phyloP scores from a whole-genome alignment of 768 basidiomycete species.

The Neoboletus subvelutipes region DNA sequence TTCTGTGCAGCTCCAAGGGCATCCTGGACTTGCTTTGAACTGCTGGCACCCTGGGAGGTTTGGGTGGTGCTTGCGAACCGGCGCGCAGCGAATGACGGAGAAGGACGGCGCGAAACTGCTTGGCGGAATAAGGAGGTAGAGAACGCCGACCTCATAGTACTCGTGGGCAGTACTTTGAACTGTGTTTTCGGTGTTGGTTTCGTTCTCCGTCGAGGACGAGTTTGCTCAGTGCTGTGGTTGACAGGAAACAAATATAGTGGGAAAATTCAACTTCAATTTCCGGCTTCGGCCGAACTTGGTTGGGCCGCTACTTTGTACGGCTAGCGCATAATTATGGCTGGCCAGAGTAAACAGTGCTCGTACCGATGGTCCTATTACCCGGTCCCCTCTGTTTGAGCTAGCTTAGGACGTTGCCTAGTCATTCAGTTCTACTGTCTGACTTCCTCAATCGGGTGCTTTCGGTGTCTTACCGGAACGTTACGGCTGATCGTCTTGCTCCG shows the following conservation, averaged over 20 bases:
- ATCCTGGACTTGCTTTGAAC: slow-evolving; percentile 71
- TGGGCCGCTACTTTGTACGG: no score
- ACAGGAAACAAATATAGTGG: background rate
- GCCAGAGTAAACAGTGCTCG: no score
- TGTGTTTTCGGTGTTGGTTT: slow-evolving; percentile 1
- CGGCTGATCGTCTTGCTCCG: no score
- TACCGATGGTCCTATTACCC: no score
- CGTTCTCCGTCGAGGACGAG: slow-evolving; percentile 5
- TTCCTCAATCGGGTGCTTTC: no score
- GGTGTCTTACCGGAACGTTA: no score
- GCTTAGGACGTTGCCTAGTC: no score
- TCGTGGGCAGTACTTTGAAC: slow-evolving; percentile 1
- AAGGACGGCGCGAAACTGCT: slow-evolving; percentile 13
- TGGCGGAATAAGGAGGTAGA: slow-evolving; percentile 28
- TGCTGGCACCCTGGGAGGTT: slow-evolving; percentile 39
- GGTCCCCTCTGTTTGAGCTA: no score
- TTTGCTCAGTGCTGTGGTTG: background rate
- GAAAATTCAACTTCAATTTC: background rate
- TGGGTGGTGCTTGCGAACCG: slow-evolving; percentile 42
- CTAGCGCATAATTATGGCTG: no score
- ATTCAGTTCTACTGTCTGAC: no score
- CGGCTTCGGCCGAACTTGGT: slow-evolving; percentile 15
- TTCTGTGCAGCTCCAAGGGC: slow-evolving; percentile 58
- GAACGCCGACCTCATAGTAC: slow-evolving; percentile 21
- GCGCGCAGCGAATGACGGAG: slow-evolving; percentile 17